Base-by-base conservation (phyloP, 2,329 filamentous ascomycete species). In the Saccharata proteae region DNA sequence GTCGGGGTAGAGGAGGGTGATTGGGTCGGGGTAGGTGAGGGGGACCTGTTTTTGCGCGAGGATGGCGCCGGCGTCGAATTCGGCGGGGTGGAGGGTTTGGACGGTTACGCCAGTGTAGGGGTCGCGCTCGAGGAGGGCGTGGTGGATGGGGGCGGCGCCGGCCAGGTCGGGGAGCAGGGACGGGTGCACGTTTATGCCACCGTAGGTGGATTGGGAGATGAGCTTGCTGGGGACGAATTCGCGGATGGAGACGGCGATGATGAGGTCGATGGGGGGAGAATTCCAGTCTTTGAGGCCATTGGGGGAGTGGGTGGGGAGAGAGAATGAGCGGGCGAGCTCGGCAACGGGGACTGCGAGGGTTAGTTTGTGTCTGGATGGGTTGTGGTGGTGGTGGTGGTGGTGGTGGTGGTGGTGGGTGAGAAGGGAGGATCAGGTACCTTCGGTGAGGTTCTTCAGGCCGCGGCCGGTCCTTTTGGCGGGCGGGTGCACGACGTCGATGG, bases 241-340 rank as follows among this genome's bases (percentile, higher is more conserved):
- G 3, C 90, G 90, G 57, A 96, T 98, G 0, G 90, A 96, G 4
- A 96, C 90, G 28, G 86, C 86, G 26, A 96, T 65, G 43, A 98
- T 70, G 36, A 98, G 64, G 52, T 94, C 85, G 42, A 75, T 74
- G 16, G 59, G 18, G 11, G 35, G 35, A 1, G 50, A 50, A 1
- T 71, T 63, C 86, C 86, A 96, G 21, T 71, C 71, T 5, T 69
- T 82, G 54, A 96, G 93, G 1, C 80, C 88, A 46, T 88, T 76
- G 38, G 81, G 67, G 46, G 81, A 69, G 53, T 93, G 78, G 21
- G 88, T 61, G 4, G 61, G 67, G 11, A 96, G 62, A 0, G 61
- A 61, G 13, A 93, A 62, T 11, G 71, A 51, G 16, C 68, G 46
- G 6, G 84, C 82, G 13, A 77, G 59, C 5, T 59, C 50, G 8